Evolutionary conservation across 441 rosid genomes (phyloP).

Genomic region (Gossypium schwendimanii): DNA sequence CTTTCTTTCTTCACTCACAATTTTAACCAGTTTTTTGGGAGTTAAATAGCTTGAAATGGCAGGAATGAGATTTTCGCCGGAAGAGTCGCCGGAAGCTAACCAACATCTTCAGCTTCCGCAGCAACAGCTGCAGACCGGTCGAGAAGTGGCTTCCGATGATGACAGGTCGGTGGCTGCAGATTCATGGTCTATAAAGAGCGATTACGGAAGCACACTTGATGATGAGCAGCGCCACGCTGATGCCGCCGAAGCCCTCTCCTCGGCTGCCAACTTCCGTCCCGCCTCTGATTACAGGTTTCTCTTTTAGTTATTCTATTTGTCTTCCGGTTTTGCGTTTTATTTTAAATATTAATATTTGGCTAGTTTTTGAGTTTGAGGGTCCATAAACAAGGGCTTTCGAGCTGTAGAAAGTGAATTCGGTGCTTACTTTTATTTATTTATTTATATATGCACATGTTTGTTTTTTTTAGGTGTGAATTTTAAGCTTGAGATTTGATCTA

Average conservation of each 20-base stretch:
- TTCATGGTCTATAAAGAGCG: constrained; percentile 96
- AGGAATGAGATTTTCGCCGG: constrained; percentile 62
- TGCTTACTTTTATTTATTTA: background rate
- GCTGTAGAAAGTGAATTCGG: background rate
- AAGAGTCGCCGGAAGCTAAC: constrained; percentile 54
- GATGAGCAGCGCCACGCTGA: constrained; percentile 97
- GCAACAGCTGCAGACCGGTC: constrained; percentile 32
- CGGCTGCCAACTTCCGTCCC: constrained; percentile 63
- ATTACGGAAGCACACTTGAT: constrained; percentile 91
- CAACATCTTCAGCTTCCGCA: constrained; percentile 33
- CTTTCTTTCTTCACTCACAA: background rate
- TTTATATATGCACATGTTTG: background rate
- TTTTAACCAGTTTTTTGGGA: background rate
- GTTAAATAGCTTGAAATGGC: constrained; percentile 36
- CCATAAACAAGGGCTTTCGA: background rate
- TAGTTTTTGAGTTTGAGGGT: background rate
- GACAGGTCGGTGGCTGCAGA: constrained; percentile 95
- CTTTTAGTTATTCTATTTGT: background rate
- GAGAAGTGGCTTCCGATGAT: constrained; percentile 73
- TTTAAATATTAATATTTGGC: background rate
- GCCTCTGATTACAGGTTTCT: constrained; percentile 72
- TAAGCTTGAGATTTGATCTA: constrained; percentile 8
- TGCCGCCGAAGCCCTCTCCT: constrained; percentile 81
- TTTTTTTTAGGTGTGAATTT: background rate
- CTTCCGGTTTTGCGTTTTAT: background rate